Evolutionary conservation across 352 stramenopile species (phyloP).

Genomic region (Phytophthora brassicae): DNA sequence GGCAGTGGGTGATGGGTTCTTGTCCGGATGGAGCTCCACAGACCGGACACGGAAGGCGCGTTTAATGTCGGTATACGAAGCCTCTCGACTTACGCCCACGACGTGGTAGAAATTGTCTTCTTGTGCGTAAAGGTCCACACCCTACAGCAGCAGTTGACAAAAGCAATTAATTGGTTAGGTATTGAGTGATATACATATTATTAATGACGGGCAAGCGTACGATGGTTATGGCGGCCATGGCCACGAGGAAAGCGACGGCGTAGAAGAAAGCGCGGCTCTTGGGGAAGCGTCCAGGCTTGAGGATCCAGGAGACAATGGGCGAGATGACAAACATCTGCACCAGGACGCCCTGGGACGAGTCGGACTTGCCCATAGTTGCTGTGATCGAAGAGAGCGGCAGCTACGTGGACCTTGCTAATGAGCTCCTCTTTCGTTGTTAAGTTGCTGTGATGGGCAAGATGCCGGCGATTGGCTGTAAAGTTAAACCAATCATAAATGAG

Average conservation of each 20-base stretch:
- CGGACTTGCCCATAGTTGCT: conserved; percentile 42
- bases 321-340: conserved; percentile 81
- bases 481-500: too few relatives aligned
- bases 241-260: conserved; percentile 93
- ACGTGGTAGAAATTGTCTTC: conserved; percentile 95
- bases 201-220: conserved; percentile 59
- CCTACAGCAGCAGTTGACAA: conserved; percentile 25
- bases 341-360: conserved; percentile 68
- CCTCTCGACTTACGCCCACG: conserved; percentile 88
- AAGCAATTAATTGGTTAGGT: not conserved
- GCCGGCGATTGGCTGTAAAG: conserved; percentile 12
- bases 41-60: conserved; percentile 94
- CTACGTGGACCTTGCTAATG: conserved; percentile 19
- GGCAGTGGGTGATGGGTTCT: conserved; percentile 93
- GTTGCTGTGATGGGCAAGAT: conserved; percentile 11
- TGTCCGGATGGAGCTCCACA: conserved; percentile 96
- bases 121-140: conserved; percentile 87
- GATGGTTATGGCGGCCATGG: conserved; percentile 92
- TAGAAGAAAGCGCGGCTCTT: conserved; percentile 92
- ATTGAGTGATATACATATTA: too few relatives aligned
- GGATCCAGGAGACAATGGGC: conserved; percentile 95
- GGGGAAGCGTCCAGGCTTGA: conserved; percentile 93
- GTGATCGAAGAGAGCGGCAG: not conserved
- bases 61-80: conserved; percentile 95
- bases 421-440: conserved; percentile 13